Evolutionary conservation across 1,284 basidiomycete species (phyloP).

Genomic region (Ceratobasidium sp.): DNA sequence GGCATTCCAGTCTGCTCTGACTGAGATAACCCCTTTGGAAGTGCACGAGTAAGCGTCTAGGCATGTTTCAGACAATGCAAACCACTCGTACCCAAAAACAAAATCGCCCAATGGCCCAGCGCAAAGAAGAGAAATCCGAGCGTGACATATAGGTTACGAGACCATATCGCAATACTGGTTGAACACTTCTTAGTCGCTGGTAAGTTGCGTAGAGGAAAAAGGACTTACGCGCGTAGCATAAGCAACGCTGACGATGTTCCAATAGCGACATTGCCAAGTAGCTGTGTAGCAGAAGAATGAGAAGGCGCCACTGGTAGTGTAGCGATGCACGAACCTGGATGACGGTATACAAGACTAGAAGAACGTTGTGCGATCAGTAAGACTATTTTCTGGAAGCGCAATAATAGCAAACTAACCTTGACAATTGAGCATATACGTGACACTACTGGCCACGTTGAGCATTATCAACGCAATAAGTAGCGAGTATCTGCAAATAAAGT

Average conservation of each 20-base stretch:
- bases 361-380: slow-evolving; percentile 50
- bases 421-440: slow-evolving; percentile 25
- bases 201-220: neutral
- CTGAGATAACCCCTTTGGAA: slow-evolving; percentile 23
- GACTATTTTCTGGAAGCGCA: slow-evolving; percentile 39
- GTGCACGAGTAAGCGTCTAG: slow-evolving; percentile 5
- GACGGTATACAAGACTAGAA: slow-evolving; percentile 67
- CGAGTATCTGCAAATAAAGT: slow-evolving; percentile 19
- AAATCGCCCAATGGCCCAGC: slow-evolving; percentile 70
- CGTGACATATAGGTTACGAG: slow-evolving; percentile 63
- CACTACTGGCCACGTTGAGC: slow-evolving; percentile 31
- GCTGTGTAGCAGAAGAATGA: slow-evolving; percentile 54
- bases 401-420: slow-evolving; percentile 14
- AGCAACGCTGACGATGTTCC: slow-evolving; percentile 71
- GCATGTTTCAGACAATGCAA: slow-evolving; percentile 53
- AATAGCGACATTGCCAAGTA: slow-evolving; percentile 72
- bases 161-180: slow-evolving; percentile 73
- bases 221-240: slow-evolving; percentile 71
- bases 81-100: slow-evolving; percentile 72
- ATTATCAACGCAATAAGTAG: slow-evolving; percentile 25
- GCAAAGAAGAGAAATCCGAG: slow-evolving; percentile 64
- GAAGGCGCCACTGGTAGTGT: slow-evolving; percentile 9
- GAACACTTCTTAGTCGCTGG: neutral
- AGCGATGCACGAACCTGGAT: slow-evolving; percentile 63
- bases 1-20: slow-evolving; percentile 61